Base-by-base conservation (phyloP, 352 stramenopile species). In the Pythium scleroteichum region DNA sequence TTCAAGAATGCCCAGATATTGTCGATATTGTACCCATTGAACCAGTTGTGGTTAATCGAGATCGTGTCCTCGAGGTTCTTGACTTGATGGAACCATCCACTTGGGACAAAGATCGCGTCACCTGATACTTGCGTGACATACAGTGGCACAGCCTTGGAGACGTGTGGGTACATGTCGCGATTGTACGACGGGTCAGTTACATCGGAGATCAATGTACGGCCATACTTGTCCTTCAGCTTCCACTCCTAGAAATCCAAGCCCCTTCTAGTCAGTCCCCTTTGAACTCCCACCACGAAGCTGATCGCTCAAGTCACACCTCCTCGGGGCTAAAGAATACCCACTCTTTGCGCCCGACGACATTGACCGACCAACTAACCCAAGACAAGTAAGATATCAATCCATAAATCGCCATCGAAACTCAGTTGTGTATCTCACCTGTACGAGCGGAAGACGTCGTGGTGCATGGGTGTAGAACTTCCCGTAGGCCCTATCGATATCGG, bases 1-100 rank as follows among this genome's bases (percentile, higher is more conserved):
- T 87, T 75, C n/a, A 95, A 79, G 59, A 92, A 95, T 3, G 19
- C 4, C 86, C 84, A 94, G 17, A 95, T 54, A 22, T 80, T 59
- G 13, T 27, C 42, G 17, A 93, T 47, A 39, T 84, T 93, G 66
- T 84, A 94, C 39, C 79, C 85, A 51, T 97, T 98, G 62, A 98
- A 96, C 96, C 96, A 99, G 73, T 99, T 99, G 70, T 98, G 94
- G 81, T 99, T 99, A 68, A 99, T 96, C 1, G 92, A 98, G 45
- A 99, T 85, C 17, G 94, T 98, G 67, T 96, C 79, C 32, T 92
- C 75, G 13, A 97, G 40, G 68, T 99, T 99, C 23, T 79, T 75
- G 8, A 99, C 96, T 61, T 97, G 76, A 62, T 99, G 97, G 59
- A 97, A 97, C 94, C 96, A 99, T 10, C 86, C 92, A 23, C 85